phyloP scores from a whole-genome alignment of 2,329 filamentous ascomycete genomes.

The Aspergillus arachidicola region DNA sequence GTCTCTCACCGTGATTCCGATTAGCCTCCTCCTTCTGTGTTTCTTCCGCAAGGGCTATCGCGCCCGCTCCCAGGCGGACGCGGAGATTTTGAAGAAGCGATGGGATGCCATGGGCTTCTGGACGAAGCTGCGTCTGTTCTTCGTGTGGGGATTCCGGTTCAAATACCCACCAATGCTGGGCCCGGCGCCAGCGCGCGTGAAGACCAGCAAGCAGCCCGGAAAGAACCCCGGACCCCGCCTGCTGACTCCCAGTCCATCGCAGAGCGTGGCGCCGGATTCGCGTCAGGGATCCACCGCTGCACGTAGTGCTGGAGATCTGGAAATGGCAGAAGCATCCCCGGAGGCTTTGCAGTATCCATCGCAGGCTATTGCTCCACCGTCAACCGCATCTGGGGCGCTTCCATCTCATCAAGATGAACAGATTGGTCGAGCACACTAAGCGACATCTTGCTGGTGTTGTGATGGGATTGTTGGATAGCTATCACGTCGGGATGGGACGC shows the following conservation, averaged over 20 bases:
- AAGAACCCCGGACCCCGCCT: constrained; percentile 28
- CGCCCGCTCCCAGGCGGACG: constrained; percentile 29
- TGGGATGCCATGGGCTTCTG: constrained; percentile 31
- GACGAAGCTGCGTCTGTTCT: constrained; percentile 30
- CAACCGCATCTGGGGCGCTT: neutral
- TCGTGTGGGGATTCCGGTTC: constrained; percentile 33
- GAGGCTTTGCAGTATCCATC: neutral
- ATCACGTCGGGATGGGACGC: neutral
- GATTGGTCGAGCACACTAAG: neutral
- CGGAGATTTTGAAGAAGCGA: constrained; percentile 25
- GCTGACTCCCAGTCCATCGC: constrained; percentile 3
- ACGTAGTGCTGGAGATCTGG: neutral
- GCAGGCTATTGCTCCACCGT: neutral
- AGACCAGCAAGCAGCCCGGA: constrained; percentile 24
- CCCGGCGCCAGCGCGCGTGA: constrained; percentile 26
- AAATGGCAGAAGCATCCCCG: neutral
- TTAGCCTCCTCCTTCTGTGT: constrained; percentile 24
- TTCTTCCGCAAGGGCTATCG: constrained; percentile 33
- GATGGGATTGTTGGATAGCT: neutral
- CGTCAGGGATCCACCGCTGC: neutral
- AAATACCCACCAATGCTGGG: constrained; percentile 34
- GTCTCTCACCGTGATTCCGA: constrained; percentile 27
- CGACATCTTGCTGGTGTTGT: neutral
- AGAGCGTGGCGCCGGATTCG: constrained; percentile 7
- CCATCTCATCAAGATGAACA: neutral